Base-by-base conservation (phyloP, 139 green algal species). In the Edaphochlamys debaryana region DNA sequence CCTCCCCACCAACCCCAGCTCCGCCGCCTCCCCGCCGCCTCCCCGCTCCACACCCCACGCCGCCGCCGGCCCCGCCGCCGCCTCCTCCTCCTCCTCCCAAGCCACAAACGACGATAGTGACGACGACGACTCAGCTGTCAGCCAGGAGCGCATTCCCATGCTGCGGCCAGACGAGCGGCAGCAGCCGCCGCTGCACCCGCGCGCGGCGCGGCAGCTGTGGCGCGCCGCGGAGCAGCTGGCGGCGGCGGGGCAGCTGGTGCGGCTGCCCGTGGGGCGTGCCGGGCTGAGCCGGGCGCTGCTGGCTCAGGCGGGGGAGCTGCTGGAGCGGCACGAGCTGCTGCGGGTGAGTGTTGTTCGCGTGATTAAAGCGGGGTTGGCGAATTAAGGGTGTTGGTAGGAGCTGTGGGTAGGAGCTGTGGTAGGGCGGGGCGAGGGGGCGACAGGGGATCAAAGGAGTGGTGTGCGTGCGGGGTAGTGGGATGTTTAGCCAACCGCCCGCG, bases 121-220 rank as follows among this genome's bases (percentile, higher is more conserved):
- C 2, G 4, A 4, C 5, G 36, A 45, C 15, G 36, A 13, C 36
- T 13, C 13, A 17, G 36, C 17, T 29, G 11, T 15, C 54, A 63
- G 45, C 23, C 54, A 30, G 60, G 77, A 83, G 42, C 77, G 77
- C 42, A 75, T 83, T 48, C 77, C 77, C 5, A 58, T 83, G 13
- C 8, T 83, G 42, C 77, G 45, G 0, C 64, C 63, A 5, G 2
- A 4, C 30, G 30, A 67, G 42, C 77, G 77, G 2, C 64, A 67
- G 34, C 77, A 83, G 64, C 20, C 32, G 45, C 37, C 63, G n/a
- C 62, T 83, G 63, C 36, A 5, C 7, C 77, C 58, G 29, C 41
- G 54, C 11, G 45, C 22, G 22, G n/a, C 34, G 8, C 19, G 29
- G 77, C 4, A 67, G 42, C 34, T 83, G 42, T 83, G 77, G 77